phyloP scores from a whole-genome alignment of 179 eudicot genomes.

The Heliamphora pulchella region DNA sequence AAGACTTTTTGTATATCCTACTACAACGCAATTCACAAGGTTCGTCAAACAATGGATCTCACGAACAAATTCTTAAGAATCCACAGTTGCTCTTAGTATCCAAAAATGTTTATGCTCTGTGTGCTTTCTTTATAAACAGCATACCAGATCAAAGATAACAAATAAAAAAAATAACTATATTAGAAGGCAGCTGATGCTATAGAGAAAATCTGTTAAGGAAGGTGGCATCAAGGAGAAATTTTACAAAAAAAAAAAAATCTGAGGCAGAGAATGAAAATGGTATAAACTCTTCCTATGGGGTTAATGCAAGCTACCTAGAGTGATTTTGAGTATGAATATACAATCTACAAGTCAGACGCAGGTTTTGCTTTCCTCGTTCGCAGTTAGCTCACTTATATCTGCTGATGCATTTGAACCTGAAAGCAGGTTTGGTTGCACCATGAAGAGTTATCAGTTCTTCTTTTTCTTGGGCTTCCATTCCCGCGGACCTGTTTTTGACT shows the following conservation, averaged over 20 bases:
- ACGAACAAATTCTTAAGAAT: too few species aligned
- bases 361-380: not conserved
- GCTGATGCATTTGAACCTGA: not conserved
- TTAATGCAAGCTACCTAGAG: not conserved
- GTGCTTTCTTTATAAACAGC: not conserved
- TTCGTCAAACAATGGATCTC: too few species aligned
- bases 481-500: constrained; percentile 8
- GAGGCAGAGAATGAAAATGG: not conserved
- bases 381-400: not conserved
- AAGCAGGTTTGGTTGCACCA: constrained; percentile 3
- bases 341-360: not conserved
- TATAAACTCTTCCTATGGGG: constrained; percentile 10
- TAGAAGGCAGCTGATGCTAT: not conserved
- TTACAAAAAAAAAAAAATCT: not conserved
- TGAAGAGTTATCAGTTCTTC: not conserved
- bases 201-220: not conserved
- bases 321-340: not conserved
- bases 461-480: constrained; percentile 6
- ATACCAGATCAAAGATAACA: not conserved
- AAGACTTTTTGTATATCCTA: too few species aligned
- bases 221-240: not conserved
- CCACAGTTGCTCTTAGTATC: too few species aligned
- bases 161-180: not conserved
- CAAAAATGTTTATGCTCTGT: too few species aligned
- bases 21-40: too few species aligned